phyloP scores from a whole-genome alignment of 2,329 filamentous ascomycete genomes.

The Pseudofabraea citricarpa region DNA sequence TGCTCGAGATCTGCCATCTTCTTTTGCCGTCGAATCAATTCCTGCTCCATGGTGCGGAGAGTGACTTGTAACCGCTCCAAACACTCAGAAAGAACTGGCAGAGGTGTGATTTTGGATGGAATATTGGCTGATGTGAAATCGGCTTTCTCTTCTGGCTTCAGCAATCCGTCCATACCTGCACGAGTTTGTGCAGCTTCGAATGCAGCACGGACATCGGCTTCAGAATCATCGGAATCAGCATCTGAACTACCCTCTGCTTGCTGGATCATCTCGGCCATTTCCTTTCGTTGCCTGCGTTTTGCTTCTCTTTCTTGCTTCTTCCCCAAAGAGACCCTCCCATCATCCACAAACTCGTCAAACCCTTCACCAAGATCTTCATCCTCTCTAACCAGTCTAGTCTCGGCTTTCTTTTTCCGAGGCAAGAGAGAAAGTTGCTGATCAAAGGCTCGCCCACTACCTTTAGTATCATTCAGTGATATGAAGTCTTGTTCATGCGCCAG shows the following conservation, averaged over 20 bases:
- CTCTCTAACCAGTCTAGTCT: constrained; percentile 73
- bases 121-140: constrained; percentile 23
- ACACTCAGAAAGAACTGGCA: constrained; percentile 69
- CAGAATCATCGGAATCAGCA: constrained; percentile 63
- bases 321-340: constrained; percentile 74
- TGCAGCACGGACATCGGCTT: constrained; percentile 68
- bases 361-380: constrained; percentile 93
- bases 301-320: constrained; percentile 73
- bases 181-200: constrained; percentile 86
- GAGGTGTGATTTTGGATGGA: constrained; percentile 63
- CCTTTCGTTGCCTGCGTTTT: constrained; percentile 58
- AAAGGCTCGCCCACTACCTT: constrained; percentile 36
- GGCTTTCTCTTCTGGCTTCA: constrained; percentile 38
- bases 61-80: constrained; percentile 58
- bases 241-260: constrained; percentile 66
- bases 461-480: constrained; percentile 58
- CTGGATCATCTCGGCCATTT: constrained; percentile 80
- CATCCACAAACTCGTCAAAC: constrained; percentile 87
- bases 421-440: constrained; percentile 31
- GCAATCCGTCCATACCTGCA: constrained; percentile 74
- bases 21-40: constrained; percentile 54
- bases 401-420: constrained; percentile 55
- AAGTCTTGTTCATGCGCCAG: constrained; percentile 69
- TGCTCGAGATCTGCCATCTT: constrained; percentile 61
- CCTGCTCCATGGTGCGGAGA: constrained; percentile 57